phyloP scores from a whole-genome alignment of 2,329 filamentous ascomycete species.

The Epichloe gansuensis region DNA sequence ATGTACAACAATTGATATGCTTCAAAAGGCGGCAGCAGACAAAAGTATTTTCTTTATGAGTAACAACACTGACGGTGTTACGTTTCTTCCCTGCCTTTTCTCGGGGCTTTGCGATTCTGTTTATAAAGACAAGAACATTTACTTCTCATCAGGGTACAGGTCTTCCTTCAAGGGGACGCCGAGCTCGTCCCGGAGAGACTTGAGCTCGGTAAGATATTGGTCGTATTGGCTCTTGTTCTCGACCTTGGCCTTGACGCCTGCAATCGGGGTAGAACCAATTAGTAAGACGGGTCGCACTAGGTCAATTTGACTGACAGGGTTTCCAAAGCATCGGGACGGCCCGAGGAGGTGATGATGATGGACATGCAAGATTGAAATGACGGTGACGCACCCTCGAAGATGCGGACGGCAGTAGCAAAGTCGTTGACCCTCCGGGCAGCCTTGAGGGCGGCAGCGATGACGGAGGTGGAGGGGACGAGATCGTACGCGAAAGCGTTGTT shows the following conservation, averaged over 20 bases:
- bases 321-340: no score
- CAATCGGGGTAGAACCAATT: not conserved
- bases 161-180: constrained; percentile 86
- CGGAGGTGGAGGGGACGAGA: constrained; percentile 87
- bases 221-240: constrained; percentile 97
- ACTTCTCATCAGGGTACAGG: constrained; percentile 61
- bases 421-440: constrained; percentile 95
- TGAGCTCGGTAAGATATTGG: constrained; percentile 88
- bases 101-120: not conserved
- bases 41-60: constrained; percentile 2
- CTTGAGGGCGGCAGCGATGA: constrained; percentile 81
- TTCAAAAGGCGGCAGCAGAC: constrained; percentile 5
- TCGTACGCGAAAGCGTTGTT: constrained; percentile 99
- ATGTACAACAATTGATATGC: constrained; percentile 22
- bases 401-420: constrained; percentile 92
- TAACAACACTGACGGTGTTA: not conserved
- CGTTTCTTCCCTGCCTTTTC: not conserved
- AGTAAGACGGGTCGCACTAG: not conserved
- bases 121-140: constrained; percentile 16
- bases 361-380: not conserved
- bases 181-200: constrained; percentile 84
- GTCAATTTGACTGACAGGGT: not conserved
- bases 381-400: constrained; percentile 80
- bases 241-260: constrained; percentile 97
- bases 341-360: not conserved